phyloP scores from a whole-genome alignment of 2,329 filamentous ascomycete species.

The Coniella lustricola region DNA sequence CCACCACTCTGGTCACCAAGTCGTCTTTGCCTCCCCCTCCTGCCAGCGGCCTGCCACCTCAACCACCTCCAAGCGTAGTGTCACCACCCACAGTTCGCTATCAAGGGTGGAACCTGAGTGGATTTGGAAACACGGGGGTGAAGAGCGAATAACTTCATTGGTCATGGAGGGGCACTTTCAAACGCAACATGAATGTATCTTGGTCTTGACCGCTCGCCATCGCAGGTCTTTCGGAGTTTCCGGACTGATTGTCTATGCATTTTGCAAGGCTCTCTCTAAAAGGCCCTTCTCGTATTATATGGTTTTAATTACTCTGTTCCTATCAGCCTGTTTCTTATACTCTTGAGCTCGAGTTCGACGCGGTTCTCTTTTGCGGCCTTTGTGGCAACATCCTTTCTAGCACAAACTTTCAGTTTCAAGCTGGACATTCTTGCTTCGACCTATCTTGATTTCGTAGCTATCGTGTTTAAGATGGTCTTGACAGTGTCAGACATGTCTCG shows the following conservation, averaged over 20 bases:
- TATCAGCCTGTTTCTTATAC: neutral
- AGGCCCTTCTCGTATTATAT: too few species aligned
- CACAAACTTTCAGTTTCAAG: too few species aligned
- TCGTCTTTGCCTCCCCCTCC: constrained; percentile 20
- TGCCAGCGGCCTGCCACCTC: constrained; percentile 26
- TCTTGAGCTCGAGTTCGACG: too few species aligned
- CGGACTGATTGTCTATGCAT: neutral
- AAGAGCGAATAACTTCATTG: constrained; percentile 17
- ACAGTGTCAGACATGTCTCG: constrained; percentile 10
- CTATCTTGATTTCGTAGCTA: neutral
- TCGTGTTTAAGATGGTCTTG: constrained; percentile 1
- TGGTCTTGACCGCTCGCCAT: too few species aligned
- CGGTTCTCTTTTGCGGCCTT: too few species aligned
- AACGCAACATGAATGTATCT: too few species aligned
- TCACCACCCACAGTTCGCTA: constrained; percentile 26
- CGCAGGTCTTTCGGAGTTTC: too few species aligned
- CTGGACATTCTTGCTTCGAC: neutral
- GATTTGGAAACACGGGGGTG: constrained; percentile 34
- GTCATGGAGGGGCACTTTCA: too few species aligned
- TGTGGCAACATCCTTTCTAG: too few species aligned
- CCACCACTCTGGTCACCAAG: constrained; percentile 12
- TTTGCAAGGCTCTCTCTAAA: neutral
- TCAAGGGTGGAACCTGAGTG: constrained; percentile 33
- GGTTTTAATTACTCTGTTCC: neutral
- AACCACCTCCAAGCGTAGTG: constrained; percentile 26